Base-by-base conservation (phyloP, 163 green algal genomes). In the Botryococcus braunii region DNA sequence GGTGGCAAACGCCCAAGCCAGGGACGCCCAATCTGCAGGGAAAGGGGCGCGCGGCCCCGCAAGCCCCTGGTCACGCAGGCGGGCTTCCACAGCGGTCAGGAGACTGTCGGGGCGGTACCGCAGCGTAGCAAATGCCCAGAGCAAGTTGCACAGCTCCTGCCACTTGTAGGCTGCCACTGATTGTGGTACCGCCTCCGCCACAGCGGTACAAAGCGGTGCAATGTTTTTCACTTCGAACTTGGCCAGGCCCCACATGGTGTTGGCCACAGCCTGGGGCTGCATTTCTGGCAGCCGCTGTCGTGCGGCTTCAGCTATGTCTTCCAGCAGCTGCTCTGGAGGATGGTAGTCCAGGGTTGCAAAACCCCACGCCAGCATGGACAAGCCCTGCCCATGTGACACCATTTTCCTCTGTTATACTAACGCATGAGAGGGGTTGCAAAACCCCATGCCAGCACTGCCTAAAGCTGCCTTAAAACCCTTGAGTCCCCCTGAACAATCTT, bases 291-390 rank as follows among this genome's bases (percentile, higher is more conserved):
- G 13, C 27, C 21, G 50, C 27, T 27, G 27, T 31, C 1, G 17
- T 31, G 50, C 50, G 11, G 50, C 50, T 60, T 27, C 50, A 38
- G 9, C 50, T 38, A 60, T 60, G 50, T n/a, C 50, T 38, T 60
- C 50, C 9, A 60, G 50, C 50, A 60, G 50, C 17, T 27, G 9
- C 17, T 60, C 35, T 27, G 11, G 27, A 3, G 50, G 50, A 31
- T 21, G 34, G 50, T 60, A 60, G 11, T 60, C 27, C 50, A 60
- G 50, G 35, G 50, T 38, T 60, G 27, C 50, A 60, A 60, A 60
- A 5, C 27, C 50, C 50, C 50, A 60, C 13, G 35, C 21, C 13
- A 60, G 2, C 1, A 31, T 60, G 50, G 50, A 60, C 50, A 60
- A 9, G 3, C 35, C 50, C 21, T 31, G 9, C 17, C 17, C 50